phyloP scores from a whole-genome alignment of 176 grass and related monocot species.

The Paspalum vaginatum region DNA sequence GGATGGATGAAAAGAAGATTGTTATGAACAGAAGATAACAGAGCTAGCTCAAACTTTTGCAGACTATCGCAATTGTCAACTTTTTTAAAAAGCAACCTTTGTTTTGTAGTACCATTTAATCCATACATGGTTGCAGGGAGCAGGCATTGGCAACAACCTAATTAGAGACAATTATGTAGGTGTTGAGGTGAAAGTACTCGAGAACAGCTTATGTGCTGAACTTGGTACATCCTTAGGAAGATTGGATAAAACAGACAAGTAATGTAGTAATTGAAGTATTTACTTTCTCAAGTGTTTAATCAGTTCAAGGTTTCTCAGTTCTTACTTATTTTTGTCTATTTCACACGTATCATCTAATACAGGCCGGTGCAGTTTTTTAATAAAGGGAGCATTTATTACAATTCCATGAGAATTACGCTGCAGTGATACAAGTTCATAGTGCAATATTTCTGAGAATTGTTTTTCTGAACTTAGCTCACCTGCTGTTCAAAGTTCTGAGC shows the following conservation, averaged over 20 bases:
- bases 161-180: conserved; percentile 14
- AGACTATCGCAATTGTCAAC: neutral
- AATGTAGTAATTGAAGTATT: neutral
- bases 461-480: conserved; percentile 33
- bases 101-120: neutral
- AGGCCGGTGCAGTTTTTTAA: neutral
- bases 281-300: neutral
- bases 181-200: neutral
- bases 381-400: too few species aligned
- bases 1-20: neutral
- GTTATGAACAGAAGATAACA: conserved; percentile 11
- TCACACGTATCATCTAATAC: neutral
- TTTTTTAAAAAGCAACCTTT: neutral
- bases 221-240: neutral
- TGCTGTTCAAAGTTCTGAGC: conserved; percentile 38
- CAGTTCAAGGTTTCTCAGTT: neutral
- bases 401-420: too few species aligned
- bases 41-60: neutral
- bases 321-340: neutral
- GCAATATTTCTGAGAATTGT: neutral
- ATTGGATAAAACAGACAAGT: neutral
- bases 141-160: neutral
- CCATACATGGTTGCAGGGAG: neutral
- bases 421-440: neutral
- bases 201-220: neutral